Conservation (phyloP, 257 asterid species). For the Solanum dulcamara region DNA sequence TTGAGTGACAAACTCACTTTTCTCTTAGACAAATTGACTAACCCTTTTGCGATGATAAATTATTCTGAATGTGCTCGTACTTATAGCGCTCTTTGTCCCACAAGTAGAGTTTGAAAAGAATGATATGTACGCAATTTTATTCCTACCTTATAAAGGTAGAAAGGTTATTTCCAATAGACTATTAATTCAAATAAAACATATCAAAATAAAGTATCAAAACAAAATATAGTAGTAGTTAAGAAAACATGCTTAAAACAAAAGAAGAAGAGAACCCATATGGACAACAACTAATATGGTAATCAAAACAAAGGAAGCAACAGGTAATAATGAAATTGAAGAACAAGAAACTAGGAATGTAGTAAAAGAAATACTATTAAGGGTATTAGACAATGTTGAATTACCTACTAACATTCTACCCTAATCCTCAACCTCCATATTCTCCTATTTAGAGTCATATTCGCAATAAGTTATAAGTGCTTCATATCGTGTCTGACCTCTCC, state of each 20-base stretch:
- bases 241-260: not conserved
- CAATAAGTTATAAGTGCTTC: not conserved
- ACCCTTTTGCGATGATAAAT: not conserved
- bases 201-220: not conserved
- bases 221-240: not conserved
- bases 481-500: not conserved
- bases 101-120: too few relatives aligned
- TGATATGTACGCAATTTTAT: not conserved
- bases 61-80: not conserved
- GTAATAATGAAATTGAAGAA: not conserved
- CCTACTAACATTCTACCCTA: not conserved
- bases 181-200: not conserved
- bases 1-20: not conserved
- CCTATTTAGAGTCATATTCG: not conserved
- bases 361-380: not conserved
- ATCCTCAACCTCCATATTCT: not conserved
- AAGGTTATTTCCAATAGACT: not conserved
- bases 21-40: not conserved
- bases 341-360: not conserved
- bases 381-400: not conserved
- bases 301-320: not conserved
- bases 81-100: not conserved
- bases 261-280: not conserved
- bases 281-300: not conserved
- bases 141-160: fast-evolving